Conservation (phyloP, 306 rosid genomes). For the Prunus mume region DNA sequence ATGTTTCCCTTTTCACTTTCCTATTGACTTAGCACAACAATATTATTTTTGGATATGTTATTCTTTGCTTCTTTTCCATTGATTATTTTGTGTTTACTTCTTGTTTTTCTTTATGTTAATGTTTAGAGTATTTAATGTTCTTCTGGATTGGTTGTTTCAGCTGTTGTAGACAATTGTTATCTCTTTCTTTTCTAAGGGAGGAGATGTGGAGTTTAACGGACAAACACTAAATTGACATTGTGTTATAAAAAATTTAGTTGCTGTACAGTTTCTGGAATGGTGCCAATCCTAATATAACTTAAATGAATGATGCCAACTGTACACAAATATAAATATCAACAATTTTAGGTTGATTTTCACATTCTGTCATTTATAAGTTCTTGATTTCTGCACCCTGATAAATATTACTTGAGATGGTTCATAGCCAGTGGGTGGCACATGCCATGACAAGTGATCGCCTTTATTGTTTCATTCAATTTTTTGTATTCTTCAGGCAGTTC, state of each 20-base stretch:
- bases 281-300: background rate
- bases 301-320: background rate
- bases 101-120: background rate
- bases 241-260: background rate
- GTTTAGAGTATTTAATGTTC: background rate
- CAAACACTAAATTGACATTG: background rate
- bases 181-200: background rate
- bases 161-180: background rate
- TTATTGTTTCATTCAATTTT: background rate
- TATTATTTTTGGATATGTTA: background rate
- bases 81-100: background rate
- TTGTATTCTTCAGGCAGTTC: slow-evolving; percentile 72
- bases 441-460: background rate
- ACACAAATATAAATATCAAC: background rate
- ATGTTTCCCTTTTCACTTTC: slow-evolving; percentile 15
- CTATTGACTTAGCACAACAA: background rate
- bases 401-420: background rate
- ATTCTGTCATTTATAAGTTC: background rate
- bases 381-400: background rate
- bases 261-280: background rate
- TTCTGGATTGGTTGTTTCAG: slow-evolving; percentile 6
- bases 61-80: background rate
- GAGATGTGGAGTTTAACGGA: background rate
- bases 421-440: background rate
- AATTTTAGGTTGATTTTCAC: background rate